These are phyloP conservation scores for Coniferiporia sulphurascens DNA, from an alignment of 1,284 basidiomycete species.

Conservation along the genomic window DNA sequence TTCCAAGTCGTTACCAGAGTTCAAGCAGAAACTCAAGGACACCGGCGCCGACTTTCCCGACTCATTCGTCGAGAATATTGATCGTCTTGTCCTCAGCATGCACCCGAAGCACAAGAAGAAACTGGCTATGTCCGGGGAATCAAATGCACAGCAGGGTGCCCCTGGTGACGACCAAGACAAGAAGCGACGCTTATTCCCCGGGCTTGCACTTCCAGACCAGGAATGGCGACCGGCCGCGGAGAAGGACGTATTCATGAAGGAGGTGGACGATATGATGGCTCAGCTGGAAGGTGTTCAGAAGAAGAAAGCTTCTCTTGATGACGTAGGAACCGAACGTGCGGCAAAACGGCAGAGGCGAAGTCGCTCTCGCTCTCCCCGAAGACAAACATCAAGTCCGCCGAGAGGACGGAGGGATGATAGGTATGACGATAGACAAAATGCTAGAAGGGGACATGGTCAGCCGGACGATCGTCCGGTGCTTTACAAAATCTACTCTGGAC, in stretches of 20 bases:
- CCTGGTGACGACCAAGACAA: slow-evolving; percentile 60
- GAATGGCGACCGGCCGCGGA: slow-evolving; percentile 49
- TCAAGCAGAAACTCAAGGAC: slow-evolving; percentile 79
- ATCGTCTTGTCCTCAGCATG: slow-evolving; percentile 90
- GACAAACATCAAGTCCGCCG: slow-evolving; percentile 51
- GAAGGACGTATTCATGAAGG: slow-evolving; percentile 70
- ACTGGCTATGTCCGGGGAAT: slow-evolving; percentile 34
- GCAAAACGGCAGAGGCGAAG: slow-evolving; percentile 54
- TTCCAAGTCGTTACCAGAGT: slow-evolving; percentile 70
- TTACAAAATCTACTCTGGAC: slow-evolving; percentile 94
- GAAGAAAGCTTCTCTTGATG: slow-evolving; percentile 43
- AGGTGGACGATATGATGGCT: slow-evolving; percentile 84
- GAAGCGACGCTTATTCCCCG: slow-evolving; percentile 85
- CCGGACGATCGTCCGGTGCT: slow-evolving; percentile 83
- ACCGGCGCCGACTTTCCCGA: slow-evolving; percentile 86
- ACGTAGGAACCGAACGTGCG: slow-evolving; percentile 45
- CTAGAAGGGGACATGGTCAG: slow-evolving; percentile 36
- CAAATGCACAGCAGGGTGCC: slow-evolving; percentile 38
- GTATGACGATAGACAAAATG: slow-evolving; percentile 40
- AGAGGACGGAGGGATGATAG: slow-evolving; percentile 35
- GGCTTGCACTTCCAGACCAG: slow-evolving; percentile 81
- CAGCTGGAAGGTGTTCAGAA: slow-evolving; percentile 66
- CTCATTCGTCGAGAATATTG: slow-evolving; percentile 87
- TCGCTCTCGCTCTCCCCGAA: slow-evolving; percentile 39
- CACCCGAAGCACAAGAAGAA: slow-evolving; percentile 96